These are phyloP conservation scores for Sarocladium kiliense DNA, from an alignment of 2,329 filamentous ascomycete genomes.

Conservation along the genomic window DNA sequence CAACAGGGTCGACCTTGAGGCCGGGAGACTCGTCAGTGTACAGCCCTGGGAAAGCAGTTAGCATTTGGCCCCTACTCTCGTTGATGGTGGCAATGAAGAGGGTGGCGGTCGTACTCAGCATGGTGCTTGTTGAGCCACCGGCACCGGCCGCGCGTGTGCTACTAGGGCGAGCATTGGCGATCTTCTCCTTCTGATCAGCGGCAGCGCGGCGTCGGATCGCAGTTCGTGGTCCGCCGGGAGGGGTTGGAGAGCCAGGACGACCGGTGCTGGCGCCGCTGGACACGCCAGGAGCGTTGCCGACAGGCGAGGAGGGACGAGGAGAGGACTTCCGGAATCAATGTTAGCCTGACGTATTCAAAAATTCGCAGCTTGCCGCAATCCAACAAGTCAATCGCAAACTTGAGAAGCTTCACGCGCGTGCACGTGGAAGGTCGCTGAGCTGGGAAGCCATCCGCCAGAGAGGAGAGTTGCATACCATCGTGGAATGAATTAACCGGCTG, in stretches of 20 bases:
- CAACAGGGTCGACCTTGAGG: slow-evolving; percentile 95
- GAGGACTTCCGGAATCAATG: slow-evolving; percentile 42
- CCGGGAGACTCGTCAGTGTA: slow-evolving; percentile 99
- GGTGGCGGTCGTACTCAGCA: slow-evolving; percentile 71
- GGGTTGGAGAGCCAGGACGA: slow-evolving; percentile 79
- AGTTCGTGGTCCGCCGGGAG: slow-evolving; percentile 89
- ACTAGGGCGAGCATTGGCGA: slow-evolving; percentile 86
- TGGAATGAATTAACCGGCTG: slow-evolving; percentile 10
- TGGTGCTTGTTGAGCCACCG: slow-evolving; percentile 93
- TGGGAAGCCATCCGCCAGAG: not conserved
- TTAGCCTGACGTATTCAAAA: slow-evolving; percentile 13
- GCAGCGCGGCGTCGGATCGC: slow-evolving; percentile 93
- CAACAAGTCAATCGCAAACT: not conserved
- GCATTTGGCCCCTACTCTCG: slow-evolving; percentile 7
- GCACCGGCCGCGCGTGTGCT: slow-evolving; percentile 92
- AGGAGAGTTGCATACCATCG: slow-evolving; percentile 25
- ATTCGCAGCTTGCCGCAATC: not conserved
- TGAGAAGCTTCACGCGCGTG: not conserved
- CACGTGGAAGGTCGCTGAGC: not conserved
- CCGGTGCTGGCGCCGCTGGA: slow-evolving; percentile 64
- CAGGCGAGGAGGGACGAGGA: slow-evolving; percentile 55
- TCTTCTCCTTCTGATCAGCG: slow-evolving; percentile 94
- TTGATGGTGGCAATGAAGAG: not conserved
- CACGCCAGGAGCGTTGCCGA: slow-evolving; percentile 45
- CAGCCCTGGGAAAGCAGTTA: slow-evolving; percentile 54